Conservation (phyloP, 1,284 basidiomycete species). For the Ceratobasidium theobromae region DNA sequence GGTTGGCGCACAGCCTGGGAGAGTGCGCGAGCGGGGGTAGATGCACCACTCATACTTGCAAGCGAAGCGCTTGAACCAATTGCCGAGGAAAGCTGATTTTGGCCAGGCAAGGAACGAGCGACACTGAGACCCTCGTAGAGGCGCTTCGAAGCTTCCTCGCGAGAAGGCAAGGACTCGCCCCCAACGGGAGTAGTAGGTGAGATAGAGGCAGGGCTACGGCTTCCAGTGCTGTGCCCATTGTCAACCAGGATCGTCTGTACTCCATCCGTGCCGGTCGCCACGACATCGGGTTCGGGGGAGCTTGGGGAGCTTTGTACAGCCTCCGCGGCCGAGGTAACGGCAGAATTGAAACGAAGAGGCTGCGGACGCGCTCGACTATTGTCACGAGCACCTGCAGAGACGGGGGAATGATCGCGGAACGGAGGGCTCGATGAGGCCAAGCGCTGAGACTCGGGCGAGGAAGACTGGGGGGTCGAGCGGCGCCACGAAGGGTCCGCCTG, state of each 20-base stretch:
- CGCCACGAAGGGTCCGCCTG: slow-evolving; percentile 75
- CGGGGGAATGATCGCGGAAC: slow-evolving; percentile 31
- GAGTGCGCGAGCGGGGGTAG: slow-evolving; percentile 50
- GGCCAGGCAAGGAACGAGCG: slow-evolving; percentile 54
- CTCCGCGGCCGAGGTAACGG: slow-evolving; percentile 15
- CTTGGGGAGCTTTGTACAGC: slow-evolving; percentile 14
- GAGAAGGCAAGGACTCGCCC: slow-evolving; percentile 55
- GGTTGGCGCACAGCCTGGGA: slow-evolving; percentile 70
- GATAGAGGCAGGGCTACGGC: slow-evolving; percentile 31
- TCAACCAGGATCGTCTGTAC: slow-evolving; percentile 31
- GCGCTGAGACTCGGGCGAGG: slow-evolving; percentile 57
- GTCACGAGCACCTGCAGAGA: slow-evolving; percentile 29
- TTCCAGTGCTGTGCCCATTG: slow-evolving; percentile 32
- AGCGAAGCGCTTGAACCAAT: slow-evolving; percentile 34
- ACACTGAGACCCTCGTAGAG: slow-evolving; percentile 80
- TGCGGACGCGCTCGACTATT: slow-evolving; percentile 52
- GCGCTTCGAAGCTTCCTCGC: slow-evolving; percentile 78
- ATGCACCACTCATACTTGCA: slow-evolving; percentile 34
- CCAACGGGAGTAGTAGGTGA: slow-evolving; percentile 35
- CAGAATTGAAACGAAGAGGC: slow-evolving; percentile 58
- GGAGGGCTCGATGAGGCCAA: slow-evolving; percentile 18
- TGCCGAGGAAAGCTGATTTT: slow-evolving; percentile 21
- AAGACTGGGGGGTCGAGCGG: slow-evolving; percentile 60
- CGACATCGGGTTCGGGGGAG: slow-evolving; percentile 27
- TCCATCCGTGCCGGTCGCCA: slow-evolving; percentile 18